Evolutionary conservation across 1,139 yeast species (phyloP).

Genomic region (Magnusiomyces tetraspermus): DNA sequence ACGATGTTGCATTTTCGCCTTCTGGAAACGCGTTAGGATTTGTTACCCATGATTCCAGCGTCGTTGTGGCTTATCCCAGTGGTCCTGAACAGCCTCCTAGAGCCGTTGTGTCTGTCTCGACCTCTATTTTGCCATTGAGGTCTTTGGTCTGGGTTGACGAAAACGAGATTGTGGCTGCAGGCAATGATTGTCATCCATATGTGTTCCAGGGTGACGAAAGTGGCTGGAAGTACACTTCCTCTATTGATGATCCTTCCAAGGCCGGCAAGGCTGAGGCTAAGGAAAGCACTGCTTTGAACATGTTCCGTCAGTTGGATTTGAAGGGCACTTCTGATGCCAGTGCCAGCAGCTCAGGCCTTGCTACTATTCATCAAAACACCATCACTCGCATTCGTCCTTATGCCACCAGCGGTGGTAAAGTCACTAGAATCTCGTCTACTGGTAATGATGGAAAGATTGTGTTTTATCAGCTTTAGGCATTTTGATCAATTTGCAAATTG

Average conservation of each 20-base stretch:
- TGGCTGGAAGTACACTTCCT: conserved; percentile 59
- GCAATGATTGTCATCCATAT: conserved; percentile 87
- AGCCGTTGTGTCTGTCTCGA: conserved; percentile 42
- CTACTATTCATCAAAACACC: conserved; percentile 85
- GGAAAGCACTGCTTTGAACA: conserved; percentile 80
- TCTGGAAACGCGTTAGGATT: conserved; percentile 69
- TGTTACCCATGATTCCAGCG: conserved; percentile 68
- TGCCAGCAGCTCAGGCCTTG: conserved; percentile 44
- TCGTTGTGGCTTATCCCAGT: conserved; percentile 65
- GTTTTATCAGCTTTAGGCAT: conserved; percentile 35
- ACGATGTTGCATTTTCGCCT: conserved; percentile 81
- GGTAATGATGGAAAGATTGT: conserved; percentile 91
- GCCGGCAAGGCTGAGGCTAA: conserved; percentile 44
- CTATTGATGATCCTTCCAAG: conserved; percentile 52
- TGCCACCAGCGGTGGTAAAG: conserved; percentile 34
- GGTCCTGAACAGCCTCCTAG: conserved; percentile 55
- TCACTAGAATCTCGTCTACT: conserved; percentile 53
- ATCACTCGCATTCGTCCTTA: conserved; percentile 57
- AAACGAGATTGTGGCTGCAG: conserved; percentile 69
- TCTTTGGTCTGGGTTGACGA: conserved; percentile 62
- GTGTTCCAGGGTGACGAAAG: conserved; percentile 61
- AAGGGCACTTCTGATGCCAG: conserved; percentile 64
- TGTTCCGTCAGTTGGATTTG: conserved; percentile 92
- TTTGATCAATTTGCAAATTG: too few relatives aligned
- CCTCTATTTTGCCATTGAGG: conserved; percentile 77